phyloP scores from a whole-genome alignment of 2,329 filamentous ascomycete species.

The Drechslerella dactyloides region DNA sequence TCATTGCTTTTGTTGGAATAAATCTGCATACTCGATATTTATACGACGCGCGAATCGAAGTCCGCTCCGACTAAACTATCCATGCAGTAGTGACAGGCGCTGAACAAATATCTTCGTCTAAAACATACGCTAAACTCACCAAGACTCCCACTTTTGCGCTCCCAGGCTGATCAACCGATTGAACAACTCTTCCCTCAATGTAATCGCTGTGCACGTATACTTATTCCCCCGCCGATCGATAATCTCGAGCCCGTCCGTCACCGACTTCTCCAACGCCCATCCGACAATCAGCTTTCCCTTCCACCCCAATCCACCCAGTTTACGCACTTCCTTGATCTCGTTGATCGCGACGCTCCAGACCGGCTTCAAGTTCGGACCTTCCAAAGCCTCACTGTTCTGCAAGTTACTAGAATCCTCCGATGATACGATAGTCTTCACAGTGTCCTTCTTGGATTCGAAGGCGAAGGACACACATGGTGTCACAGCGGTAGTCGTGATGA shows the following conservation, averaged over 20 bases:
- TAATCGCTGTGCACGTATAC: constrained; percentile 73
- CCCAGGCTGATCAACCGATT: constrained; percentile 79
- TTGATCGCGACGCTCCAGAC: constrained; percentile 73
- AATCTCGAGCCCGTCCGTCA: constrained; percentile 77
- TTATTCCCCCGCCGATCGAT: constrained; percentile 57
- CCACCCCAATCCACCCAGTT: constrained; percentile 82
- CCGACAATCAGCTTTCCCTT: constrained; percentile 82
- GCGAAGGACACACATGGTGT: constrained; percentile 68
- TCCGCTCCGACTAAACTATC: background rate
- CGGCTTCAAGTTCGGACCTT: constrained; percentile 57
- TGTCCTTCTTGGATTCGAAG: constrained; percentile 65
- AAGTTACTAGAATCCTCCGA: constrained; percentile 61
- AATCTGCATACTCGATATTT: too few relatives aligned
- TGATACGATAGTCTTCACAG: constrained; percentile 24
- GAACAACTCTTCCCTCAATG: constrained; percentile 76
- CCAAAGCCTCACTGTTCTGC: constrained; percentile 60
- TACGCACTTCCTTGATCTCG: constrained; percentile 76
- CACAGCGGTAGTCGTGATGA: constrained; percentile 71
- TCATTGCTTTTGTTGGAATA: too few relatives aligned
- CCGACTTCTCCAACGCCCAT: constrained; percentile 75
- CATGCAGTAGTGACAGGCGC: background rate
- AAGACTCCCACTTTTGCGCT: constrained; percentile 81
- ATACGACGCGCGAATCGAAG: too few relatives aligned
- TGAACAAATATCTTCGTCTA: background rate
- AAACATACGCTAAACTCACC: constrained; percentile 60